Evolutionary conservation across 192 early-diverging fungal genomes (phyloP).

Genomic region (Cladochytrium replicatum): DNA sequence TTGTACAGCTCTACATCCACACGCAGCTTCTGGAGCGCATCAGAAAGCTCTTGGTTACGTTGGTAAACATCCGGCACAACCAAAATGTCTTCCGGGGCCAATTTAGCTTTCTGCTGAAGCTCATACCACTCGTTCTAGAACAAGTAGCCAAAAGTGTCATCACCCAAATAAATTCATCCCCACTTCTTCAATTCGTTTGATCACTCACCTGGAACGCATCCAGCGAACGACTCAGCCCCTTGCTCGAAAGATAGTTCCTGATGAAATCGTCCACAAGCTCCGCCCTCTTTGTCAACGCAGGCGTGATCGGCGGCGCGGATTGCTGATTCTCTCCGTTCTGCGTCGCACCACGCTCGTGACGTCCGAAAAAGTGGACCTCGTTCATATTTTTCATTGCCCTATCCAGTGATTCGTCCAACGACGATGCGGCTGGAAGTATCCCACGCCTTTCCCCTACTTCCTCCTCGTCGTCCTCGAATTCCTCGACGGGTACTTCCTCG

Average conservation of each 20-base stretch:
- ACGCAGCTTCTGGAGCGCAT: slow-evolving; percentile 34
- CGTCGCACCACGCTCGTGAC: slow-evolving; percentile 6
- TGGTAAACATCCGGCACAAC: slow-evolving; percentile 48
- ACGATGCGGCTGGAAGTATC: too few relatives aligned
- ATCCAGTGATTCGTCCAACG: slow-evolving; percentile 44
- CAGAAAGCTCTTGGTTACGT: slow-evolving; percentile 40
- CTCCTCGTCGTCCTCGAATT: slow-evolving; percentile 40
- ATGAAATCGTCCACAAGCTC: slow-evolving; percentile 53
- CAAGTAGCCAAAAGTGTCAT: not conserved
- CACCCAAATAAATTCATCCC: slow-evolving; percentile 3
- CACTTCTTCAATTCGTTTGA: not conserved
- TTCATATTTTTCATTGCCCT: slow-evolving; percentile 34
- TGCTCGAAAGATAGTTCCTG: slow-evolving; percentile 41
- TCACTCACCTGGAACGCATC: slow-evolving; percentile 43
- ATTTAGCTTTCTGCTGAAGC: slow-evolving; percentile 31
- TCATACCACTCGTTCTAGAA: slow-evolving; percentile 53
- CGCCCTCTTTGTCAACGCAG: slow-evolving; percentile 30
- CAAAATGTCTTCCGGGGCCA: slow-evolving; percentile 31
- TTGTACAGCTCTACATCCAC: slow-evolving; percentile 44
- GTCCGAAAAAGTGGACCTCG: slow-evolving; percentile 30
- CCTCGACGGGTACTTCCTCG: slow-evolving; percentile 31
- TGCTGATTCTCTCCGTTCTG: slow-evolving; percentile 20
- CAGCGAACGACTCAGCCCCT: slow-evolving; percentile 37
- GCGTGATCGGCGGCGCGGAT: too few relatives aligned
- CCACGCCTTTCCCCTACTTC: too few relatives aligned